phyloP scores from a whole-genome alignment of 805 yeast genomes.

The Teunomyces pallodes region DNA sequence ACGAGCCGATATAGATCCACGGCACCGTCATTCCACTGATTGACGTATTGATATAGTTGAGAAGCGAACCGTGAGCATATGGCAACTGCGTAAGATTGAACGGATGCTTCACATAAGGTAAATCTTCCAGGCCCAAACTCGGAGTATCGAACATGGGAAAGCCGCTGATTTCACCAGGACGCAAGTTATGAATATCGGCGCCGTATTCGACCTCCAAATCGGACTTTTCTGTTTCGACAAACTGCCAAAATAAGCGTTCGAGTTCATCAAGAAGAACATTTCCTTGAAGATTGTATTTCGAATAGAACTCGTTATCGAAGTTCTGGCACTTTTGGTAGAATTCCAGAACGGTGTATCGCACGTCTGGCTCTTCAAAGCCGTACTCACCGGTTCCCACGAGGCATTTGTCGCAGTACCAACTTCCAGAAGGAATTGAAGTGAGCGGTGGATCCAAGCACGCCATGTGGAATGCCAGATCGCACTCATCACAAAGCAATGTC shows the following conservation, averaged over 20 bases:
- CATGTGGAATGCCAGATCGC: constrained; percentile 67
- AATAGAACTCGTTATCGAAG: constrained; percentile 44
- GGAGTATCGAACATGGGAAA: constrained; percentile 53
- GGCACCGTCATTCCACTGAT: constrained; percentile 95
- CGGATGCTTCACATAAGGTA: constrained; percentile 53
- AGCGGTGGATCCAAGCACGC: constrained; percentile 63
- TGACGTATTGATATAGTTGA: constrained; percentile 59
- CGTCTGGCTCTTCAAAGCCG: constrained; percentile 73
- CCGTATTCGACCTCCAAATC: constrained; percentile 73
- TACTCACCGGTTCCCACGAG: constrained; percentile 84
- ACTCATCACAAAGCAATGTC: constrained; percentile 68
- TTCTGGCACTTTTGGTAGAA: constrained; percentile 57
- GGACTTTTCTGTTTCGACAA: constrained; percentile 36
- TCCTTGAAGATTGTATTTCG: constrained; percentile 25
- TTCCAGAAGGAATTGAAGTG: constrained; percentile 49
- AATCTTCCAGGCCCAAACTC: constrained; percentile 10
- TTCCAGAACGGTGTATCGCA: constrained; percentile 53
- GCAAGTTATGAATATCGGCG: constrained; percentile 73
- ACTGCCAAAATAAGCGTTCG: constrained; percentile 69
- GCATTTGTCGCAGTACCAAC: constrained; percentile 84
- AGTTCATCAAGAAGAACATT: constrained; percentile 43
- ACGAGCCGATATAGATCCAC: constrained; percentile 90
- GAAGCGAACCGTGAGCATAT: constrained; percentile 63
- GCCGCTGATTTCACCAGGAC: constrained; percentile 68
- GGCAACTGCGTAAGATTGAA: constrained; percentile 79